Evolutionary conservation across 2,329 filamentous ascomycete genomes (phyloP).

Genomic region (Calonectria fujianensis): DNA sequence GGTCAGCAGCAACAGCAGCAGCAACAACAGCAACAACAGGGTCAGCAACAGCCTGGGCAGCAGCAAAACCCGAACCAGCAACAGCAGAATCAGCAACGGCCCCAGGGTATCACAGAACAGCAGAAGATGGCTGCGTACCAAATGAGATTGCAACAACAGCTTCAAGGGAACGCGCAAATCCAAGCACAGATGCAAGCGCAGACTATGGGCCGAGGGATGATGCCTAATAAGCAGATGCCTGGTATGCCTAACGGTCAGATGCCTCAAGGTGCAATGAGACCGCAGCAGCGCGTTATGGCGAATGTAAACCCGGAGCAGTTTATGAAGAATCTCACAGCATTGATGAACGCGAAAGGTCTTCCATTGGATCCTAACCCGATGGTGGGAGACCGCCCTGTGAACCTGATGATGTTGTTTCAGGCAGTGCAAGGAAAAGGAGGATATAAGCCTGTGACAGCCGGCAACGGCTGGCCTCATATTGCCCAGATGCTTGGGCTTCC

Average conservation of each 20-base stretch:
- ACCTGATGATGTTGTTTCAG: constrained; percentile 85
- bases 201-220: constrained; percentile 69
- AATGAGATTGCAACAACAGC: constrained; percentile 87
- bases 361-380: constrained; percentile 84
- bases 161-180: constrained; percentile 74
- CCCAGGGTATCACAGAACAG: constrained; percentile 73
- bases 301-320: constrained; percentile 79
- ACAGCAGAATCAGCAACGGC: constrained; percentile 61
- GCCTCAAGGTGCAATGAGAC: constrained; percentile 69
- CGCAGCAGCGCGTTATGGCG: constrained; percentile 67
- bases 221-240: constrained; percentile 71
- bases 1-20: constrained; percentile 69
- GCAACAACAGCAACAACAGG: constrained; percentile 63
- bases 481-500: constrained; percentile 79
- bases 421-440: constrained; percentile 84
- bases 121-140: constrained; percentile 87
- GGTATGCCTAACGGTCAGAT: constrained; percentile 74
- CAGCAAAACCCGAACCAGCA: constrained; percentile 45
- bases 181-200: constrained; percentile 71
- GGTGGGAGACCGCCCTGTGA: constrained; percentile 83
- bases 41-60: constrained; percentile 56
- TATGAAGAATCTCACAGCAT: constrained; percentile 83
- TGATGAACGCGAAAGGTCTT: constrained; percentile 84
- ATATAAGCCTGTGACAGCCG: constrained; percentile 81
- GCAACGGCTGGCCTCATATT: constrained; percentile 84